Percentiles rank a stretch among this genome's conserved stretches.
Conservation (phyloP, 202 grass and related monocot genomes). For the Schoenoplectus tabernaemontani region DNA sequence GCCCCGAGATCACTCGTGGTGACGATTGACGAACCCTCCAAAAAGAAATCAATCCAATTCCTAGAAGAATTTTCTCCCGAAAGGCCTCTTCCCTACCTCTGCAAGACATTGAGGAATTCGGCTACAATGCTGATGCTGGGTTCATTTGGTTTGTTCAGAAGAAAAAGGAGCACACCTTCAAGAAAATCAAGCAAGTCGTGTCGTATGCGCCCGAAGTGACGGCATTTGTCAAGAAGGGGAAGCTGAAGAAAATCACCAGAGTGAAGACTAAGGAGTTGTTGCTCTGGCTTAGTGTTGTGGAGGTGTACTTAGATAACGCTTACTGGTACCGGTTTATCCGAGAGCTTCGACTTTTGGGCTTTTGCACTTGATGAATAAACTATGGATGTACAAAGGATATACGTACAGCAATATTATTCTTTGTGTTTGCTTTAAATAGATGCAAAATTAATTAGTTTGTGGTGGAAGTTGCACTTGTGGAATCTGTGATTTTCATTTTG, state of each 20-base stretch:
- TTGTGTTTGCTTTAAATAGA: not conserved
- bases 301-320: not conserved
- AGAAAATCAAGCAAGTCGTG: conserved; percentile 24
- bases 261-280: conserved; percentile 32
- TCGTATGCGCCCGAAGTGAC: not conserved
- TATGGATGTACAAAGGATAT: not conserved
- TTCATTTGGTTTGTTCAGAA: conserved; percentile 33
- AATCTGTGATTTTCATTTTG: not conserved
- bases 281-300: conserved; percentile 19
- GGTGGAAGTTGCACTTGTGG: not conserved
- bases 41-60: conserved; percentile 5
- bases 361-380: conserved; percentile 10
- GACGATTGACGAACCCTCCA: not conserved
- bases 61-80: conserved; percentile 12
- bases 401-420: too few relatives aligned
- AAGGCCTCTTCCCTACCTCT: conserved; percentile 25
- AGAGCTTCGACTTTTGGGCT: conserved; percentile 17
- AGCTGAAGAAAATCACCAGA: conserved; percentile 22
- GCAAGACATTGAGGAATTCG: conserved; percentile 23
- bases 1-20: not conserved
- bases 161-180: conserved; percentile 30
- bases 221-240: conserved; percentile 12
- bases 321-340: not conserved
- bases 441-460: not conserved
- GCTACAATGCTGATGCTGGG: not conserved